Percentiles rank a stretch among this genome's conserved stretches.
Evolutionary conservation across 331 rosid species (phyloP).

Genomic region (Acacia pycnantha): DNA sequence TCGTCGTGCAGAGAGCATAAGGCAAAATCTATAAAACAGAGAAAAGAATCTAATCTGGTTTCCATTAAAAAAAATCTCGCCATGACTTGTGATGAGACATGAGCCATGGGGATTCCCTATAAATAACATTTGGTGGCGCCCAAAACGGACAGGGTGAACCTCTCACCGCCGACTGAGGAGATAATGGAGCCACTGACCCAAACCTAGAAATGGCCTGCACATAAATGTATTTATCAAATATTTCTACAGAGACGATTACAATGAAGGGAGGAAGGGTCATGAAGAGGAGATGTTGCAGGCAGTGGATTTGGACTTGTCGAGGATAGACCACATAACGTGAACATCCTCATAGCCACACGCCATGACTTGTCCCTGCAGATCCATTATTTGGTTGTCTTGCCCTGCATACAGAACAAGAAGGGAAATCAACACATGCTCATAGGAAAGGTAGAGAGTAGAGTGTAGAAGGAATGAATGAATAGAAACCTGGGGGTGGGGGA

Average conservation of each 20-base stretch:
- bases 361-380: constrained; percentile 94
- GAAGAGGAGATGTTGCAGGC: constrained; percentile 65
- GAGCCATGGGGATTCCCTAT: constrained; percentile 74
- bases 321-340: constrained; percentile 98
- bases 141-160: constrained; percentile 29
- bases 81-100: constrained; percentile 33
- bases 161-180: constrained; percentile 30
- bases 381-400: constrained; percentile 57
- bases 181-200: constrained; percentile 29
- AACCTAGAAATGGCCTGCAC: constrained; percentile 29
- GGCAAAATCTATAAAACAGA: neutral
- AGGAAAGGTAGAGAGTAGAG: too few species aligned
- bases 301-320: constrained; percentile 78
- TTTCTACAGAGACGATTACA: constrained; percentile 25
- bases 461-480: too few species aligned
- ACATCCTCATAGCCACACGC: constrained; percentile 94
- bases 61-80: constrained; percentile 61
- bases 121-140: neutral
- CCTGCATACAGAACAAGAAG: constrained; percentile 28
- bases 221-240: neutral
- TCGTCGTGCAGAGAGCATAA: neutral
- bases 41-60: constrained; percentile 18
- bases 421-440: neutral
- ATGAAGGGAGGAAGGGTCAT: neutral
- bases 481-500: constrained; percentile 60